phyloP scores from a whole-genome alignment of 2,329 filamentous ascomycete species.

The Aspergillus neotritici region DNA sequence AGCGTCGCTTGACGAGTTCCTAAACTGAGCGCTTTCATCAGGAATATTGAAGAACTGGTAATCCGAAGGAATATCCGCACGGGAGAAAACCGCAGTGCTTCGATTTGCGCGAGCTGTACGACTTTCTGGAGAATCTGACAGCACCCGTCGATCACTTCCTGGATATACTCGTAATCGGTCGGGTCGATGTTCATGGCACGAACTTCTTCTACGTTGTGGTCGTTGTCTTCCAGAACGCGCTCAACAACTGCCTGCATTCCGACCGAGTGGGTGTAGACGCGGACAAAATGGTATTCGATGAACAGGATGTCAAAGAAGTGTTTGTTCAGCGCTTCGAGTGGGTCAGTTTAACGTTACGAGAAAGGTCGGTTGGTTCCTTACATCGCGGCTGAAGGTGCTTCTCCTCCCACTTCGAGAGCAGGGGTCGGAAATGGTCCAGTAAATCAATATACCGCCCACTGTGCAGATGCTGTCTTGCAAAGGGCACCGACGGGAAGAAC shows the following conservation, averaged over 20 bases:
- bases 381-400: constrained; percentile 29
- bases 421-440: constrained; percentile 37
- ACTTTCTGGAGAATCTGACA: constrained; percentile 49
- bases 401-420: constrained; percentile 35
- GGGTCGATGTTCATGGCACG: constrained; percentile 43
- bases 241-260: constrained; percentile 55
- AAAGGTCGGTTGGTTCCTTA: constrained; percentile 7
- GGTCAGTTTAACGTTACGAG: neutral
- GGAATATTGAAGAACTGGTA: constrained; percentile 51
- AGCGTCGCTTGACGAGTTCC: constrained; percentile 47
- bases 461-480: constrained; percentile 32
- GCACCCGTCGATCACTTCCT: constrained; percentile 52
- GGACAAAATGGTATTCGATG: constrained; percentile 49
- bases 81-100: constrained; percentile 47
- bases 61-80: constrained; percentile 51
- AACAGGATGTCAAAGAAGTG: constrained; percentile 46
- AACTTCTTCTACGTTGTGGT: constrained; percentile 31
- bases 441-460: constrained; percentile 49
- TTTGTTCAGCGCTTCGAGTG: constrained; percentile 20
- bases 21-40: constrained; percentile 48
- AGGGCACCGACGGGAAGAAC: constrained; percentile 43
- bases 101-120: constrained; percentile 43
- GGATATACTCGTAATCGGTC: constrained; percentile 51
- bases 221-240: constrained; percentile 40
- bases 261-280: constrained; percentile 42